phyloP scores from a whole-genome alignment of 805 yeast genomes.

The Candida silvatica region DNA sequence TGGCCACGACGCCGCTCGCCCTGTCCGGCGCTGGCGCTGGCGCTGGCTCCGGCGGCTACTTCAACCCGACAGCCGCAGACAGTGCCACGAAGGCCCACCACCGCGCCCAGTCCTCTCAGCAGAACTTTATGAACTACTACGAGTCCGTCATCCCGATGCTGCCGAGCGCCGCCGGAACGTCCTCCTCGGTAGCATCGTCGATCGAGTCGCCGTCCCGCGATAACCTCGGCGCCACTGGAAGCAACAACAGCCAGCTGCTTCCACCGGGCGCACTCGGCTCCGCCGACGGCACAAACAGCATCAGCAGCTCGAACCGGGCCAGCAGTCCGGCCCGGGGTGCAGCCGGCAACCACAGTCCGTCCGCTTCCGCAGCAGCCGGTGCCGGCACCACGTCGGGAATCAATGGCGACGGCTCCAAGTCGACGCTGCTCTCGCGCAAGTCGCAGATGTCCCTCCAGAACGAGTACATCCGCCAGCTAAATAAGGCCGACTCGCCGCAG shows the following conservation, averaged over 20 bases:
- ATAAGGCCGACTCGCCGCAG: constrained; percentile 22
- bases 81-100: not conserved
- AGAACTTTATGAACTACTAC: constrained; percentile 18
- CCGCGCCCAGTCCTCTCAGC: constrained; percentile 1
- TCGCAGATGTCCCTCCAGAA: constrained; percentile 13
- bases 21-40: not conserved
- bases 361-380: not conserved
- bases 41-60: too few relatives aligned
- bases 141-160: constrained; percentile 26
- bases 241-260: too few relatives aligned
- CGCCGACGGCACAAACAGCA: constrained; percentile 4
- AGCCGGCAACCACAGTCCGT: not conserved
- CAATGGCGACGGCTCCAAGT: not conserved
- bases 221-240: too few relatives aligned
- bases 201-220: not conserved
- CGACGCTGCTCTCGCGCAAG: constrained; percentile 3
- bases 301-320: too few relatives aligned
- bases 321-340: too few relatives aligned
- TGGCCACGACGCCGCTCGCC: constrained; percentile 2
- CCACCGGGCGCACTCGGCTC: too few relatives aligned
- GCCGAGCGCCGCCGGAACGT: constrained; percentile 9
- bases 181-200: constrained; percentile 1
- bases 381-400: not conserved
- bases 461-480: constrained; percentile 21
- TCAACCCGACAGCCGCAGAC: too few relatives aligned